Conservation (phyloP, 2,329 filamentous ascomycete species). For the Trichoderma gracile region DNA sequence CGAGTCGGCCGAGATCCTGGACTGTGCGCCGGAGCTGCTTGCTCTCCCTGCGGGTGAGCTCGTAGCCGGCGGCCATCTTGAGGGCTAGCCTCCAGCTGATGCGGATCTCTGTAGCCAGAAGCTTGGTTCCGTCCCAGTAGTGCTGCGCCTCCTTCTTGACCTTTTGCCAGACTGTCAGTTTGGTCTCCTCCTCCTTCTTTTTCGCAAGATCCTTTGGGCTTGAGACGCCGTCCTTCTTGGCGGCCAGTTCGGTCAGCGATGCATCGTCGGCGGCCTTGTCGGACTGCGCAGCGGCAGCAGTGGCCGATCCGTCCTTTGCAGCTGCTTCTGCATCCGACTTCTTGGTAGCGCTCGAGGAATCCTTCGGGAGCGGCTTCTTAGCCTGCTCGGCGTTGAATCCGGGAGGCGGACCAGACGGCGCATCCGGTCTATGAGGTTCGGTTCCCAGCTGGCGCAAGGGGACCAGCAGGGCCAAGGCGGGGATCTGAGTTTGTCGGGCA, state of each 20-base stretch:
- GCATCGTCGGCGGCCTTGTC: constrained; percentile 45
- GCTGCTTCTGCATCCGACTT: constrained; percentile 35
- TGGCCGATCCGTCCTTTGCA: constrained; percentile 29
- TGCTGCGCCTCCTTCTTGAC: constrained; percentile 92
- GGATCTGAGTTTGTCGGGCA: constrained; percentile 48
- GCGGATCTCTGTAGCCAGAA: constrained; percentile 85
- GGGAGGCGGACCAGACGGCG: constrained; percentile 70
- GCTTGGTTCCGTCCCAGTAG: constrained; percentile 98
- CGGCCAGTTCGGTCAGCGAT: constrained; percentile 61
- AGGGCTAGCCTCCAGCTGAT: constrained; percentile 89
- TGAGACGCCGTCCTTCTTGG: constrained; percentile 61
- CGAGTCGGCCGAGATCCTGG: constrained; percentile 85
- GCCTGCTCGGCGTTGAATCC: constrained; percentile 90
- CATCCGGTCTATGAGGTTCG: constrained; percentile 56
- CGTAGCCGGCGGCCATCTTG: constrained; percentile 98
- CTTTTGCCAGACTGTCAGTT: constrained; percentile 85
- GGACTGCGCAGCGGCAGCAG: constrained; percentile 37
- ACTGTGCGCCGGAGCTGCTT: constrained; percentile 91
- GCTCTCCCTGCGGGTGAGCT: constrained; percentile 90
- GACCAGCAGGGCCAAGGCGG: constrained; percentile 58
- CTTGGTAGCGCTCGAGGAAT: constrained; percentile 43
- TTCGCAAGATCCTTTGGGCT: constrained; percentile 60
- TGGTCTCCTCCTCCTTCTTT: constrained; percentile 72
- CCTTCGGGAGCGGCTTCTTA: constrained; percentile 75
- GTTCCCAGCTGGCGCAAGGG: constrained; percentile 59